A percentile compares a stretch with the other conserved stretches of the same genome.
Conservation (phyloP, 2,329 filamentous ascomycete species). For the Fusarium beomiforme region DNA sequence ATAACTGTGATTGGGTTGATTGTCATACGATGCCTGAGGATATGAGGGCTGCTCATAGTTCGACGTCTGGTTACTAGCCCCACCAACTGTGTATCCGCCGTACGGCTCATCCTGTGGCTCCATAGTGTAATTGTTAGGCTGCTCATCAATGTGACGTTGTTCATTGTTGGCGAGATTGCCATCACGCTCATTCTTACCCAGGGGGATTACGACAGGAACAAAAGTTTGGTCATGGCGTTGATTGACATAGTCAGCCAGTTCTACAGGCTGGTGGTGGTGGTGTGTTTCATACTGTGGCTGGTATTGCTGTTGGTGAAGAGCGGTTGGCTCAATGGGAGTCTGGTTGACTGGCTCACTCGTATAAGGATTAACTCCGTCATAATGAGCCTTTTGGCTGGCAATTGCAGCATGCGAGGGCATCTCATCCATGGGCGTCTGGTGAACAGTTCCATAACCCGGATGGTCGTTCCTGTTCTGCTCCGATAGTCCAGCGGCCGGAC, state of each 20-base stretch:
- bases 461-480: conserved; percentile 48
- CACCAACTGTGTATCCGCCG: conserved; percentile 3
- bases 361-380: conserved; percentile 69
- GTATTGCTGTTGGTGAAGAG: conserved; percentile 26
- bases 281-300: conserved; percentile 9
- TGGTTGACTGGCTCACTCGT: conserved; percentile 56
- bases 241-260: conserved; percentile 27
- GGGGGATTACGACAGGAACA: conserved; percentile 34
- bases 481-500: conserved; percentile 41
- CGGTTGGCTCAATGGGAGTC: conserved; percentile 9
- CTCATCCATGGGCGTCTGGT: conserved; percentile 57
- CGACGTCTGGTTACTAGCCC: conserved; percentile 3
- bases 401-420: conserved; percentile 62
- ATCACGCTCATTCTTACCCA: conserved; percentile 25
- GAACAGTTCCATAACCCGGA: conserved; percentile 58
- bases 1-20: conserved; percentile 16
- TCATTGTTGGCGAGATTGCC: conserved; percentile 7
- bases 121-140: conserved; percentile 14
- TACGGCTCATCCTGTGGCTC: conserved; percentile 13
- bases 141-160: conserved; percentile 8
- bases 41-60: conserved; percentile 20
- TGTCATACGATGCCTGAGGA: conserved; percentile 4
- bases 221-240: conserved; percentile 29
- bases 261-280: conserved; percentile 25
- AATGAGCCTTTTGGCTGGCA: conserved; percentile 59